Evolutionary conservation across 345 rosid species (phyloP), one percentile per base, ranked within the genome.

Genomic region (Pistacia integerrima): DNA sequence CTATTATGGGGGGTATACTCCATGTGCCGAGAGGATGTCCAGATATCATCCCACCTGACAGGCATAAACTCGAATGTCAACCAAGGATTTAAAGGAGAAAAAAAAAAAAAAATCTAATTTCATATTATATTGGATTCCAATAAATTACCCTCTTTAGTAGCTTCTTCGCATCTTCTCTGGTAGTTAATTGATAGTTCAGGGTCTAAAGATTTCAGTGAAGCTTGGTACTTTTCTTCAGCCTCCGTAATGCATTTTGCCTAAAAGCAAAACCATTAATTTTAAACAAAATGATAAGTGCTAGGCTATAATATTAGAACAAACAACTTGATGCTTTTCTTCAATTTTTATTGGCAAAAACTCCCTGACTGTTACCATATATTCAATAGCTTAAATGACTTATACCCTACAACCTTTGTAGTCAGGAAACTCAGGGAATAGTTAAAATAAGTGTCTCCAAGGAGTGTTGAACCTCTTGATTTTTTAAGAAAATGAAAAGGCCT

Each of bases 101-200:
- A 33, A 22, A 22, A 22, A 22, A 22, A 30, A 25, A 33, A 11
- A 16, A 6, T 3, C 5, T 36, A 30, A 16, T 22, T 69, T 64
- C 54, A 36, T 8, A 8, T 16, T 5, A 13, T 3, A 16, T 8
- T 48, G 58, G 62, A 12, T 66, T 71, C 54, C 52, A 38, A 58
- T 65, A 54, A 56, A n/a, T 72, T 84, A 93, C 97, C 98, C 90
- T 93, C 99, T 84, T 69, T 80, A 22, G 94, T 91, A 80, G 97
- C 98, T 78, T 94, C 97, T 81, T 86, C 85, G 3, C 98, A 91
- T 90, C 98, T 87, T 82, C 82, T 90, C 79, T 85, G 81, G 79
- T 94, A 94, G 41, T 79, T 77, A 18, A 35, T 74, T 14, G 96
- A 90, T 67, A 93, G 82, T 35, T 83, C 86, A 68, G 92, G 91